These are phyloP conservation scores for Glebionis coronaria DNA, from an alignment of 129 eudicot genomes.

Conservation along the genomic window DNA sequence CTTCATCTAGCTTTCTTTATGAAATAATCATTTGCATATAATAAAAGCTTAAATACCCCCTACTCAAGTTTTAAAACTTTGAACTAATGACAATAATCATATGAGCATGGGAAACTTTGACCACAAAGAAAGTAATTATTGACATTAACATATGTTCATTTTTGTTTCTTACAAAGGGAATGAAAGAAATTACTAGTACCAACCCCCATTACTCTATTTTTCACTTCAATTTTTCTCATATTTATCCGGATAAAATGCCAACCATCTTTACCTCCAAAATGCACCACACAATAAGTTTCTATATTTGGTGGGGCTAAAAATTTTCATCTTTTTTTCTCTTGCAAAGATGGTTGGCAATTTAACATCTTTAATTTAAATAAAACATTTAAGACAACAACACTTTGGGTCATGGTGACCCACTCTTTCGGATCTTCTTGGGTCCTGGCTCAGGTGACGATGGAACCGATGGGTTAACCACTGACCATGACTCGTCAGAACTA, in stretches of 20 bases:
- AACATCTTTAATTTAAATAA: constrained; percentile 20
- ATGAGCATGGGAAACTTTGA: constrained; percentile 4
- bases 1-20: too few relatives aligned
- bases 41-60: neutral
- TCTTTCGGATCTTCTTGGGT: constrained; percentile 47
- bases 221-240: constrained; percentile 27
- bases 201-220: constrained; percentile 33
- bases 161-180: constrained; percentile 31
- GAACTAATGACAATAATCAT: neutral
- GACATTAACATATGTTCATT: constrained; percentile 27
- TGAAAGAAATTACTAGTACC: constrained; percentile 26
- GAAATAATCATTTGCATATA: neutral
- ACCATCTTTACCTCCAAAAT: constrained; percentile 57
- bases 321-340: neutral
- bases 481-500: constrained; percentile 67
- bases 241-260: constrained; percentile 55
- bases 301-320: constrained; percentile 19
- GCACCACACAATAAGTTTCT: constrained; percentile 25
- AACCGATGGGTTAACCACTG: constrained; percentile 41
- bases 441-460: constrained; percentile 58
- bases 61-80: neutral
- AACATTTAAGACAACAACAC: neutral
- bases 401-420: neutral
- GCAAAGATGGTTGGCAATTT: constrained; percentile 78
- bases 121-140: constrained; percentile 29